Evolutionary conservation across 148 eudicot genomes (phyloP).

Genomic region (Camellia sinensis): DNA sequence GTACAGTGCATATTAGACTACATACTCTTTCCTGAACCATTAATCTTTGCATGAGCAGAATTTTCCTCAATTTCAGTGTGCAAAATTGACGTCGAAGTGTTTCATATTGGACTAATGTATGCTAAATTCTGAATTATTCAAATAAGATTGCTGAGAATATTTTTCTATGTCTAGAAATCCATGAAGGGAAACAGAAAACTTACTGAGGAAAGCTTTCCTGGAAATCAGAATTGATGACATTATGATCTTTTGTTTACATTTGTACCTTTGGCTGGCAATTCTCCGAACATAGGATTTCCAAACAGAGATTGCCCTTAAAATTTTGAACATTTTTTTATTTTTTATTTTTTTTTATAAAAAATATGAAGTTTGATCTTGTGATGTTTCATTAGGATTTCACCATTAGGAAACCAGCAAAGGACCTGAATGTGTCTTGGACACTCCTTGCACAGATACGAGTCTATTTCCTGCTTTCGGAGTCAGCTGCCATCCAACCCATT

Average conservation of each 20-base stretch:
- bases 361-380: background rate
- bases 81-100: background rate
- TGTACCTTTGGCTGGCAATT: background rate
- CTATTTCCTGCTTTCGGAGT: background rate
- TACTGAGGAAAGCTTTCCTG: background rate
- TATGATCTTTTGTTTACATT: background rate
- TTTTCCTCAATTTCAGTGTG: background rate
- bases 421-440: background rate
- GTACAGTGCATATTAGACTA: background rate
- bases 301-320: too few relatives aligned
- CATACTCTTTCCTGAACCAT: background rate
- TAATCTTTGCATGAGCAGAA: background rate
- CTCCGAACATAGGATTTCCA: background rate
- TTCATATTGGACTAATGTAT: background rate
- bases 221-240: background rate
- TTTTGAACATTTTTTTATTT: too few relatives aligned
- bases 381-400: background rate
- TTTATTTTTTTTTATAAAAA: too few relatives aligned
- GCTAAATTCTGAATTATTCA: background rate
- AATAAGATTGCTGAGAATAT: background rate
- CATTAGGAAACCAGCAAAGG: background rate
- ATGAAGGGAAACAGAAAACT: background rate
- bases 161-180: background rate
- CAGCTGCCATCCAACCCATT: background rate
- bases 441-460: background rate